Evolutionary conservation across 371 early-diverging fungal species (phyloP).

Genomic region (Syncephalis plumigaleata): DNA sequence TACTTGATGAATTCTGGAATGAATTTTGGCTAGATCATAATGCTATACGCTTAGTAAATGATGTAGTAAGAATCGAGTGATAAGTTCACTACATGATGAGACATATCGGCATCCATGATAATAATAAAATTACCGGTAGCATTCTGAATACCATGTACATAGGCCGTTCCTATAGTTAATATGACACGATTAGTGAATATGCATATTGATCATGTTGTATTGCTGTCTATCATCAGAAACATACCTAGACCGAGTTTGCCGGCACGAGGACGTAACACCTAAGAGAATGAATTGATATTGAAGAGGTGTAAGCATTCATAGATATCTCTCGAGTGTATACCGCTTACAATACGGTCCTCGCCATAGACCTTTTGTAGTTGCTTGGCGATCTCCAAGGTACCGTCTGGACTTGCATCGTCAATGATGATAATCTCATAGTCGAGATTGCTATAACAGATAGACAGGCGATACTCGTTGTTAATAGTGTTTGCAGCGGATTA

Average conservation of each 20-base stretch:
- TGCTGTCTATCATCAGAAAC: neutral
- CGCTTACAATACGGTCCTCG: slow-evolving; percentile 64
- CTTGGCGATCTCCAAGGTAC: slow-evolving; percentile 86
- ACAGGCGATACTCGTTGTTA: neutral
- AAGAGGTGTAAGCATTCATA: neutral
- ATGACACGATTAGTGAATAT: neutral
- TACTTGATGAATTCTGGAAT: slow-evolving; percentile 77
- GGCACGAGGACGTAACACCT: slow-evolving; percentile 75
- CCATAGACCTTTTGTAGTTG: slow-evolving; percentile 77
- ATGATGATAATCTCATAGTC: slow-evolving; percentile 96
- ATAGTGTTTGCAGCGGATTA: no score
- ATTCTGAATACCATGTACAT: slow-evolving; percentile 87
- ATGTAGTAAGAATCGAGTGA: neutral
- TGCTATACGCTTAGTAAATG: neutral
- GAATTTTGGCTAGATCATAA: slow-evolving; percentile 89
- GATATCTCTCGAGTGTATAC: neutral
- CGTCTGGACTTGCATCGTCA: slow-evolving; percentile 98
- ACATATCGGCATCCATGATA: slow-evolving; percentile 99
- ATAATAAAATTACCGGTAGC: slow-evolving; percentile 90
- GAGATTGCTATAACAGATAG: slow-evolving; percentile 19
- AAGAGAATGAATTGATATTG: slow-evolving; percentile 3
- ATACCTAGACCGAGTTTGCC: slow-evolving; percentile 88
- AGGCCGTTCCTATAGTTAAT: slow-evolving; percentile 66
- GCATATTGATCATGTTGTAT: no score
- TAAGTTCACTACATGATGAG: slow-evolving; percentile 55